Conservation (phyloP, 225 moss, liverwort and hornwort genomes). For the Climacium dendroides region DNA sequence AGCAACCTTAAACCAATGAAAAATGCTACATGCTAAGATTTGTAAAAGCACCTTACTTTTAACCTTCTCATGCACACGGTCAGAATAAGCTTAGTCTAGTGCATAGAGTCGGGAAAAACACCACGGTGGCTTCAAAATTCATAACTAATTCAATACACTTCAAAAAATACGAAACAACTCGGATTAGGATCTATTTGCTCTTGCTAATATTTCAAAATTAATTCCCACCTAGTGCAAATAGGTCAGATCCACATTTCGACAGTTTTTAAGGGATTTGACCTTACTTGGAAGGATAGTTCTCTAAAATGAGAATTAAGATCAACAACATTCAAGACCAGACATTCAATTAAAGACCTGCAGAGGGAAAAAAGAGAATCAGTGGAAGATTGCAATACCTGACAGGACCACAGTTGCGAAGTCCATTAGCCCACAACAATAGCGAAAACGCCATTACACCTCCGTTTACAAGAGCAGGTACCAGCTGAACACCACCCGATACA, state of each 20-base stretch:
- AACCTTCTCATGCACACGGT: background rate
- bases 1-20: background rate
- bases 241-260: background rate
- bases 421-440: constrained; percentile 77
- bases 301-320: background rate
- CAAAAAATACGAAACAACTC: background rate
- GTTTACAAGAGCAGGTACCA: constrained; percentile 66
- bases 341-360: background rate
- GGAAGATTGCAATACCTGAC: constrained; percentile 41
- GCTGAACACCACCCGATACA: constrained; percentile 20
- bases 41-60: background rate
- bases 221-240: background rate
- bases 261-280: background rate
- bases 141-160: background rate
- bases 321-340: background rate
- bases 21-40: background rate
- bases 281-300: background rate
- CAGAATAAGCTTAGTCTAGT: background rate
- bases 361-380: background rate
- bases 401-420: constrained; percentile 88
- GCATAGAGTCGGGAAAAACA: background rate
- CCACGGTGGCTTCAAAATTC: background rate
- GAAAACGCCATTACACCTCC: constrained; percentile 76
- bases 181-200: background rate
- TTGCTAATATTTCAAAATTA: background rate